Evolutionary conservation across 2,329 filamentous ascomycete species (phyloP).

Genomic region (Pestalotiopsis sp.): DNA sequence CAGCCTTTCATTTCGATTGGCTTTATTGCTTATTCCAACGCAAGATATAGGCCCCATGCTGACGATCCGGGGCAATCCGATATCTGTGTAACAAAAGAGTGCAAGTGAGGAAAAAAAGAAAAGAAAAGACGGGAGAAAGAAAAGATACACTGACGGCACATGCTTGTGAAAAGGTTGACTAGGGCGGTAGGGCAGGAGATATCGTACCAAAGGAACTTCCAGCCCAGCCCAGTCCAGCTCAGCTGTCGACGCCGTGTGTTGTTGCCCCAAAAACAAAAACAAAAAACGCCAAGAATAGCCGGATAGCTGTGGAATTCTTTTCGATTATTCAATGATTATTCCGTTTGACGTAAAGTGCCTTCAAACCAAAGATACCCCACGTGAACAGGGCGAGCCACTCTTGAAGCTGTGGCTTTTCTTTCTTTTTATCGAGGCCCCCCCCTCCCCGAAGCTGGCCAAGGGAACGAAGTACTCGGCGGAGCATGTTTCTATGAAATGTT

Average conservation of each 20-base stretch:
- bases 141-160: not conserved
- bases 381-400: not conserved
- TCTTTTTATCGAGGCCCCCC: not conserved
- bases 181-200: not conserved
- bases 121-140: not conserved
- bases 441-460: not conserved
- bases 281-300: not conserved
- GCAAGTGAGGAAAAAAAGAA: not conserved
- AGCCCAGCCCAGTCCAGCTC: not conserved
- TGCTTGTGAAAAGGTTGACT: not conserved
- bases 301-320: not conserved
- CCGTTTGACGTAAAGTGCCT: not conserved
- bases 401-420: not conserved
- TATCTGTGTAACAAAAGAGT: not conserved
- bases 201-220: not conserved
- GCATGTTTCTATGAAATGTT: not conserved
- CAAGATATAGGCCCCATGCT: not conserved
- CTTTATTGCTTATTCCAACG: not conserved
- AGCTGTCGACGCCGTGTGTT: not conserved
- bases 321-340: not conserved
- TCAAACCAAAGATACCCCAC: not conserved
- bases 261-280: not conserved
- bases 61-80: not conserved
- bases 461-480: not conserved
- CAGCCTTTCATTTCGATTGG: not conserved